Evolutionary conservation across 176 grass and related monocot species (phyloP).

Genomic region (Bolboschoenus planiculmis): DNA sequence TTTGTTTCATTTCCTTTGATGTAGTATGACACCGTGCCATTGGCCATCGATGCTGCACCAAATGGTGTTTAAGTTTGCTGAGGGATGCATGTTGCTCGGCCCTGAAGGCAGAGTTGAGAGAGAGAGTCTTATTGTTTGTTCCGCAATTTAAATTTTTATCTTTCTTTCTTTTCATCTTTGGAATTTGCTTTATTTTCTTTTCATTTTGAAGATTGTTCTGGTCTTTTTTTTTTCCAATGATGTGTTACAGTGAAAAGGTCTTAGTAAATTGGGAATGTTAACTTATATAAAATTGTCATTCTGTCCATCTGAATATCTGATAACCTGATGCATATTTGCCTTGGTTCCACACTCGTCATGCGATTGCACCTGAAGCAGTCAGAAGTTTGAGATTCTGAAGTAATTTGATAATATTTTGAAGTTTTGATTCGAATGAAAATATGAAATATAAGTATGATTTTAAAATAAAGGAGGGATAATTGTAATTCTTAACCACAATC

Average conservation of each 20-base stretch:
- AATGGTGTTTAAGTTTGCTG: not conserved
- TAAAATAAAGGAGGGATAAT: no score
- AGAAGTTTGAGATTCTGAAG: no score
- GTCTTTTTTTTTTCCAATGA: not conserved
- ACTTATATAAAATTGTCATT: not conserved
- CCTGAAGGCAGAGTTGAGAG: conserved; percentile 2
- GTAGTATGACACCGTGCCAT: conserved; percentile 6
- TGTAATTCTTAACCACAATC: no score
- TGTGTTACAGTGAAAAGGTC: not conserved
- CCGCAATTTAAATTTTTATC: not conserved
- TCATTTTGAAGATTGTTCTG: not conserved
- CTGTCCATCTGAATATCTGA: not conserved
- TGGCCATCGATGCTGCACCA: not conserved
- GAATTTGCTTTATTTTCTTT: not conserved
- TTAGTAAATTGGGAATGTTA: not conserved
- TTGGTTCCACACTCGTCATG: no score
- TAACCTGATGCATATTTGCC: no score
- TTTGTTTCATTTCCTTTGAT: not conserved
- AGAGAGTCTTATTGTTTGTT: conserved; percentile 17
- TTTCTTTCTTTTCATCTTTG: not conserved
- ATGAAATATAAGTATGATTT: no score
- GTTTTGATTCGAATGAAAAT: no score
- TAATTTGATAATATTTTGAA: no score
- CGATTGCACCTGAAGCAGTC: no score
- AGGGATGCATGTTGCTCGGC: not conserved